phyloP scores from a whole-genome alignment of 208 protist species.

The Trichomonas tenax region DNA sequence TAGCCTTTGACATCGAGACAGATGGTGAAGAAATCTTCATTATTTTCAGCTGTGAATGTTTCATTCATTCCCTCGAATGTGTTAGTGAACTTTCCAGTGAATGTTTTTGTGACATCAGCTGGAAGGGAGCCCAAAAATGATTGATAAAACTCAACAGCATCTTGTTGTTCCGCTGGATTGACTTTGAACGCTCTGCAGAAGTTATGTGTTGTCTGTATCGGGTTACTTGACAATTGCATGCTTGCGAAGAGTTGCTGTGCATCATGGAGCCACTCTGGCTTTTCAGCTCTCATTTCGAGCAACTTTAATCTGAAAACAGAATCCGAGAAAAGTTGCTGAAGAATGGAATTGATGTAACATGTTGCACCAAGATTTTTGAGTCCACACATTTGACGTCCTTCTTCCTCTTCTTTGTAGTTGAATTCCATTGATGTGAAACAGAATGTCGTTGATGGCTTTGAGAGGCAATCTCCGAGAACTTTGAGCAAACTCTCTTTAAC shows the following conservation, averaged over 20 bases:
- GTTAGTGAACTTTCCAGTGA: background rate
- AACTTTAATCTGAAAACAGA: background rate
- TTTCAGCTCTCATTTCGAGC: background rate
- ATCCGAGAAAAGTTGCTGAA: background rate
- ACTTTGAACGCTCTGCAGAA: background rate
- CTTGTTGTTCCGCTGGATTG: slow-evolving; percentile 4
- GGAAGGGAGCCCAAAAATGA: background rate
- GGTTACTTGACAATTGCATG: background rate
- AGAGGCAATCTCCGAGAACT: background rate
- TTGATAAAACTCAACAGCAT: slow-evolving; percentile 5
- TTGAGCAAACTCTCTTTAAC: background rate
- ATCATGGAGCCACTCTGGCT: background rate
- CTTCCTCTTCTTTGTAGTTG: background rate
- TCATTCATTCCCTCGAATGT: background rate
- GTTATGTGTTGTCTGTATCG: background rate
- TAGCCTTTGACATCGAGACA: background rate
- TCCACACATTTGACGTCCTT: background rate
- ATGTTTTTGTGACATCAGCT: background rate
- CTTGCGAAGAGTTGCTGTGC: background rate
- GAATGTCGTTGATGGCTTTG: background rate
- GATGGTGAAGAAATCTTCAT: background rate
- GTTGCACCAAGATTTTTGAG: background rate
- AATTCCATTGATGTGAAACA: background rate
- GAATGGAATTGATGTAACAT: slow-evolving; percentile 1
- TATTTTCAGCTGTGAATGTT: background rate